Conservation (phyloP, 1,139 yeast species). For the Sugiyamaella japonica region DNA sequence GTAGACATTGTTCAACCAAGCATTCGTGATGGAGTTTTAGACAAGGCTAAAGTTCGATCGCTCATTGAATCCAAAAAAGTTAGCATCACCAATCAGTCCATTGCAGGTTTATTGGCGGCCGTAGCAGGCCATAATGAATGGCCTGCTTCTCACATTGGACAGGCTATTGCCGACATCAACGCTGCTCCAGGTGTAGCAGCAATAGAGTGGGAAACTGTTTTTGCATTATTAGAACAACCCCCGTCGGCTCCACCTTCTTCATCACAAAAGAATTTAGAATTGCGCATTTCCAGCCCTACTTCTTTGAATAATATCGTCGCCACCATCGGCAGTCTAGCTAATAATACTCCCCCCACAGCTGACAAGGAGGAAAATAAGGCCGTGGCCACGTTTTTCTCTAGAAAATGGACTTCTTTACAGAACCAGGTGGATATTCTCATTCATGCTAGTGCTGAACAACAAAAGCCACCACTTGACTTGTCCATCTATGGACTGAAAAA, state of each 20-base stretch:
- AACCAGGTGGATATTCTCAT: slow-evolving; percentile 31
- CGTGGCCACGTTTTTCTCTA: slow-evolving; percentile 19
- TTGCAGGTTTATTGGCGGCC: slow-evolving; percentile 14
- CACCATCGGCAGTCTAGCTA: slow-evolving; percentile 5
- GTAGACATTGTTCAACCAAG: slow-evolving; percentile 14
- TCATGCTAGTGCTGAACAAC: slow-evolving; percentile 14
- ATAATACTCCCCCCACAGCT: neutral
- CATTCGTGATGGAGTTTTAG: slow-evolving; percentile 11
- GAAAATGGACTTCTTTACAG: slow-evolving; percentile 31
- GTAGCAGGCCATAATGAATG: slow-evolving; percentile 17
- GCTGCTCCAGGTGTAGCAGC: neutral
- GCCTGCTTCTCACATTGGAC: slow-evolving; percentile 9
- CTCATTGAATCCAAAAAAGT: slow-evolving; percentile 7
- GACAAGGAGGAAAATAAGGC: slow-evolving; percentile 9
- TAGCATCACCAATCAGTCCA: slow-evolving; percentile 2
- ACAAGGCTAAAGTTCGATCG: slow-evolving; percentile 4
- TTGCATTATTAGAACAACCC: slow-evolving; percentile 16
- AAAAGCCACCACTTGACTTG: slow-evolving; percentile 10
- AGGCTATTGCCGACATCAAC: slow-evolving; percentile 6
- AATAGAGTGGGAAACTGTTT: slow-evolving; percentile 14
- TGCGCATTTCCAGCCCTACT: slow-evolving; percentile 9
- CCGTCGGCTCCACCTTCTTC: slow-evolving; percentile 15
- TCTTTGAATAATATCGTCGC: slow-evolving; percentile 13
- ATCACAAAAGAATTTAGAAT: slow-evolving; percentile 13
- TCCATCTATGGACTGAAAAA: slow-evolving; percentile 21